Base-by-base conservation (phyloP, 257 asterid species). In the Echites panduratus region DNA sequence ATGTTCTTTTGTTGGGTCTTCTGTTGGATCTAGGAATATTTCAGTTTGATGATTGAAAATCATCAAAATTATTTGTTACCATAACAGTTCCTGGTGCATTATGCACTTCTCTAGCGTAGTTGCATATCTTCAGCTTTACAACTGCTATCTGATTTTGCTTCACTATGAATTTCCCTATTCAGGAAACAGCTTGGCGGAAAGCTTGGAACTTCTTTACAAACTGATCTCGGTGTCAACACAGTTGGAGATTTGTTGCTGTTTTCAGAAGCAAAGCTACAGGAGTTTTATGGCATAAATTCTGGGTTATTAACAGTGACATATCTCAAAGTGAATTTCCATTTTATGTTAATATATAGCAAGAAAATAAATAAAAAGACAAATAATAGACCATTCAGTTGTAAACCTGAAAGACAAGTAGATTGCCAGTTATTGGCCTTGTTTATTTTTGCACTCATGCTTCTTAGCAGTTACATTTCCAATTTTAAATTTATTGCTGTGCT, bases 101-200 rank as follows among this genome's bases (percentile, higher is more conserved):
- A 14, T 47, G 54, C 70, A 44, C 67, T 75, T 43, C 22, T 32
- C 43, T n/a, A 19, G 48, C 4, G 1, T 73, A 50, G 24, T 50
- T 74, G 48, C 77, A 57, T 66, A 58, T 72, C 29, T 61, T 47
- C 52, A 68, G 74, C 74, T 73, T 80, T 44, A 27, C 17, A 63
- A 40, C 68, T 22, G 44, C 26, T 50, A 9, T 72, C 35, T 69
- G 11, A 6, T 19, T 73, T 65, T 54, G 12, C 41, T 64, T 59
- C 58, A 22, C 52, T 43, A 26, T 38, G 29, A 10, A 49, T 61
- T 62, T 64, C 54, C 58, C 74, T 43, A 73, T 83, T 17, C 86
- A 91, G 99, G 99, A 94, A 91, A 84, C 99, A 94, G 76, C 97
- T 94, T 29, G 99, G 99, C 13, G 99, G 99, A 75, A 94, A 94